Conservation (phyloP, 495 filamentous ascomycete genomes). For the Wilcoxina mikolae region DNA sequence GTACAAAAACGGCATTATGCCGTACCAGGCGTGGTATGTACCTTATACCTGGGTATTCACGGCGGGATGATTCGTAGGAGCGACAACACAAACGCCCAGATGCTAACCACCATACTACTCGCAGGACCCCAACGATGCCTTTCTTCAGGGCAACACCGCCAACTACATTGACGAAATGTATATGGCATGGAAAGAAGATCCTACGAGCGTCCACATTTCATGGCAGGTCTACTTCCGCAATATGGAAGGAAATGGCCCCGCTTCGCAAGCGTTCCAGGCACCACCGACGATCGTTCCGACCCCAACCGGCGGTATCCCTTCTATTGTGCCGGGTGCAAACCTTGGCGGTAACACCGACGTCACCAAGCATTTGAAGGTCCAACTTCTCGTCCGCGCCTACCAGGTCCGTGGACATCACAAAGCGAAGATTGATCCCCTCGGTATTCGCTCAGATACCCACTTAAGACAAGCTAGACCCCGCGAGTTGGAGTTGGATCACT, state of each 20-base stretch:
- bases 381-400: slow-evolving; percentile 89
- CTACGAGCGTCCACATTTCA: slow-evolving; percentile 85
- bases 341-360: slow-evolving; percentile 67
- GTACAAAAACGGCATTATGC: slow-evolving; percentile 8
- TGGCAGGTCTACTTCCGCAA: slow-evolving; percentile 99
- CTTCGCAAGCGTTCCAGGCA: slow-evolving; percentile 89
- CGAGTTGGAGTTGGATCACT: slow-evolving; percentile 83
- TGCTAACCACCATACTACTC: background rate
- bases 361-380: slow-evolving; percentile 94
- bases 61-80: background rate
- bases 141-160: slow-evolving; percentile 84
- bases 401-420: slow-evolving; percentile 97
- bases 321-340: slow-evolving; percentile 53
- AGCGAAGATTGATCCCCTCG: slow-evolving; percentile 89
- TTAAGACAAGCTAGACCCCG: slow-evolving; percentile 75
- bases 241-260: slow-evolving; percentile 98
- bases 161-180: slow-evolving; percentile 99
- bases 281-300: slow-evolving; percentile 79
- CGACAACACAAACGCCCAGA: background rate
- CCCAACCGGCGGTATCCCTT: slow-evolving; percentile 62
- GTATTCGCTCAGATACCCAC: slow-evolving; percentile 72
- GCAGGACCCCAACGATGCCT: slow-evolving; percentile 79
- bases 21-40: background rate
- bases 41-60: background rate
- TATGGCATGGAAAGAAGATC: slow-evolving; percentile 86